Evolutionary conservation across 257 asterid genomes (phyloP).

Genomic region (Jacaranda mimosifolia): DNA sequence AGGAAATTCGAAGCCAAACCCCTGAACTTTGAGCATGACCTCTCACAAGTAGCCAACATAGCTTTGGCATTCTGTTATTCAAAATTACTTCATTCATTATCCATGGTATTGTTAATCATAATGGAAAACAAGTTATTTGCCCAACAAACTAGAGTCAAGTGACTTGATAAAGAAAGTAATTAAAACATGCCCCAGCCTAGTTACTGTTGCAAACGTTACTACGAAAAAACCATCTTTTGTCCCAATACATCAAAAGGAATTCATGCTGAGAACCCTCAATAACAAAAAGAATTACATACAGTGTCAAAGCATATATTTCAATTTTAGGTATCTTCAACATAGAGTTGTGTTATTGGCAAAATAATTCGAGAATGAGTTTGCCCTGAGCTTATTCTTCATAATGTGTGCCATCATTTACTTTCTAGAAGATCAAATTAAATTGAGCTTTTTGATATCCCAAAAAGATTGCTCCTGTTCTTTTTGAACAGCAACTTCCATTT

Average conservation of each 20-base stretch:
- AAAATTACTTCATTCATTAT: not conserved
- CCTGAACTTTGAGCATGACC: conserved; percentile 20
- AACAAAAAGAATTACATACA: not conserved
- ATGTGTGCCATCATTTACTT: conserved; percentile 6
- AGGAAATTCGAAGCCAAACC: not conserved
- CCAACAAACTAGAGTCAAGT: not conserved
- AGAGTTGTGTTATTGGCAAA: not conserved
- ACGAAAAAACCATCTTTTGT: not conserved
- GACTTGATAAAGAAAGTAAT: not conserved
- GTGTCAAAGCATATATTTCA: too few relatives aligned
- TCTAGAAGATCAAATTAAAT: not conserved
- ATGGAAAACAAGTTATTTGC: not conserved
- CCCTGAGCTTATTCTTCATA: not conserved
- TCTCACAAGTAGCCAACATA: not conserved
- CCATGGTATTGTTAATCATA: not conserved
- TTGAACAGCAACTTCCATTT: not conserved
- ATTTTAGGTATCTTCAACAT: not conserved
- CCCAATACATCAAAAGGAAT: not conserved
- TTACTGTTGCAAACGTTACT: not conserved
- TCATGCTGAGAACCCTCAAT: not conserved
- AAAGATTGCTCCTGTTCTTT: not conserved
- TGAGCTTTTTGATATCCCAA: not conserved
- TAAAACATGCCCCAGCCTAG: not conserved
- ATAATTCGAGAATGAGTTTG: not conserved
- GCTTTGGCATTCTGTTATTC: not conserved